Evolutionary conservation across 768 basidiomycete genomes (phyloP).

Genomic region (Tubosaeta sp.): DNA sequence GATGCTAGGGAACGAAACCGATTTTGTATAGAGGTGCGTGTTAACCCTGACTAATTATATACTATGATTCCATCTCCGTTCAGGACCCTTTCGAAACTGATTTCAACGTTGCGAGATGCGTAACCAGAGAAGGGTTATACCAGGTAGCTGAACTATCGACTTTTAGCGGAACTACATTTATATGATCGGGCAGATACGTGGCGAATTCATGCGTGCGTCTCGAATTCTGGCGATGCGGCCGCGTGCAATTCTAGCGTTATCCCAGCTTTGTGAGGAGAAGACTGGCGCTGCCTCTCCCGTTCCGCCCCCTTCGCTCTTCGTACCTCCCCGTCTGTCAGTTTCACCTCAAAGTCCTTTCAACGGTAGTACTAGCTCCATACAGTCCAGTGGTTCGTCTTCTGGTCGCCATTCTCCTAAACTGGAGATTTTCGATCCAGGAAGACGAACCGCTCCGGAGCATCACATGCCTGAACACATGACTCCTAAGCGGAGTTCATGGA

Average conservation of each 20-base stretch:
- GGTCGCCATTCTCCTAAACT: constrained; percentile 52
- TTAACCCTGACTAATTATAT: background rate
- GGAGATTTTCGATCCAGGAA: constrained; percentile 43
- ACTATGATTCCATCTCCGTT: constrained; percentile 1
- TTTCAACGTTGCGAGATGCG: constrained; percentile 95
- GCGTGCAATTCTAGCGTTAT: constrained; percentile 74
- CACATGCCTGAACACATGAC: constrained; percentile 70
- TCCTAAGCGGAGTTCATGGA: constrained; percentile 77
- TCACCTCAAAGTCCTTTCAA: constrained; percentile 73
- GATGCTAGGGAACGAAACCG: constrained; percentile 86
- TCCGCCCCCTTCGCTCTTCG: constrained; percentile 38
- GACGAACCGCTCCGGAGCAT: constrained; percentile 29
- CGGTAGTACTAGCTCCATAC: constrained; percentile 57
- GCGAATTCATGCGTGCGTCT: constrained; percentile 96
- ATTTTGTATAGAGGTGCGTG: constrained; percentile 86
- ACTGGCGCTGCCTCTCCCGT: constrained; percentile 44
- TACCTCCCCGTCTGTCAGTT: constrained; percentile 41
- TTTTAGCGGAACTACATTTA: background rate
- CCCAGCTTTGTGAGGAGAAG: constrained; percentile 90
- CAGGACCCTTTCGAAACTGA: constrained; percentile 97
- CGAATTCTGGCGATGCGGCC: constrained; percentile 78
- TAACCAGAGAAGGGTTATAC: constrained; percentile 94
- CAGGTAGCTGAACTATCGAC: constrained; percentile 46
- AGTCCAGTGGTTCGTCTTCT: constrained; percentile 39
- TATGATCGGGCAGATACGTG: constrained; percentile 72